phyloP scores from a whole-genome alignment of 2,329 filamentous ascomycete species.

The Sclerotiophoma versabilis region DNA sequence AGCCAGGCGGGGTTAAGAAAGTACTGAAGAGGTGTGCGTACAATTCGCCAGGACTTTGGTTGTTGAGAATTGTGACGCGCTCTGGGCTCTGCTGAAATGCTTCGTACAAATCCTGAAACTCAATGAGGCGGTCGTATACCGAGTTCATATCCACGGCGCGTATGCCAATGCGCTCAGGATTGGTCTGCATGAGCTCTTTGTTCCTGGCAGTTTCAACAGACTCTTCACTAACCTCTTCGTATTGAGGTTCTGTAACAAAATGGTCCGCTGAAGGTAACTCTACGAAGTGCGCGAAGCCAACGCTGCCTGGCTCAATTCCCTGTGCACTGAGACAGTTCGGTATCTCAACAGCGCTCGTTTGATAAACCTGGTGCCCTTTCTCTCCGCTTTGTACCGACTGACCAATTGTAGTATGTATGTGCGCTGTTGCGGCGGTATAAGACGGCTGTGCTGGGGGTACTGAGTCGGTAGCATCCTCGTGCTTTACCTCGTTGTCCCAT shows the following conservation, averaged over 20 bases:
- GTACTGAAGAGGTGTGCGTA: constrained; percentile 54
- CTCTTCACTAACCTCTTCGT: constrained; percentile 26
- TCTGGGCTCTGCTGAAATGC: constrained; percentile 60
- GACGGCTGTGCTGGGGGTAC: constrained; percentile 41
- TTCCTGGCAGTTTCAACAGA: constrained; percentile 47
- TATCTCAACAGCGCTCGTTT: constrained; percentile 56
- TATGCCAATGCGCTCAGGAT: constrained; percentile 50
- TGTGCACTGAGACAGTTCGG: constrained; percentile 78
- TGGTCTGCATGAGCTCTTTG: constrained; percentile 52
- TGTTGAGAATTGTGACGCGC: constrained; percentile 60
- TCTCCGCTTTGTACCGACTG: constrained; percentile 22
- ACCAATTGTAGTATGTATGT: constrained; percentile 24
- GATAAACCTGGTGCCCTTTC: constrained; percentile 37
- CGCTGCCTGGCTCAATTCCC: constrained; percentile 73
- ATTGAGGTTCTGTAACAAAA: constrained; percentile 54
- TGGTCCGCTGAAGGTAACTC: constrained; percentile 71
- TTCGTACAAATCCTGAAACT: constrained; percentile 62
- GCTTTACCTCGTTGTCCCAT: constrained; percentile 66
- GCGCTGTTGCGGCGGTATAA: constrained; percentile 47
- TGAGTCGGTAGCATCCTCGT: constrained; percentile 68
- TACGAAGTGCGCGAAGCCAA: constrained; percentile 73
- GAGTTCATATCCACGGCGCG: constrained; percentile 41
- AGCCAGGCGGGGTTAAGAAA: constrained; percentile 51
- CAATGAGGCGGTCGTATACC: constrained; percentile 47
- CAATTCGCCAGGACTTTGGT: constrained; percentile 60